These are phyloP conservation scores for Vaccinium vitisidaea DNA, from an alignment of 148 eudicot genomes.

Conservation along the genomic window DNA sequence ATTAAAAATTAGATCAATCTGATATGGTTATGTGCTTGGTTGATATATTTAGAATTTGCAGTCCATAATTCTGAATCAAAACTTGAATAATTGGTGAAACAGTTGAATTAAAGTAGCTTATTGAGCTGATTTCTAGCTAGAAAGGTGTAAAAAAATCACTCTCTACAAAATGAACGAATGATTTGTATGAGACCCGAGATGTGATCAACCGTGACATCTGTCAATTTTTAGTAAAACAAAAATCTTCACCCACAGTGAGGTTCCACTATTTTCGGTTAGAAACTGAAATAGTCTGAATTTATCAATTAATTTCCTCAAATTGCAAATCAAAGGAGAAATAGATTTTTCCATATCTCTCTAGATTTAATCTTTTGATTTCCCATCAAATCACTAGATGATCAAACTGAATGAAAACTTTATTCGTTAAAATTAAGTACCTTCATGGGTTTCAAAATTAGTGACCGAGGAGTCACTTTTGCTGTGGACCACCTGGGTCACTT, in stretches of 20 bases:
- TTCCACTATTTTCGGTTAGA: neutral
- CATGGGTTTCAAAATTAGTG: conserved; percentile 17
- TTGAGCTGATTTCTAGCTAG: neutral
- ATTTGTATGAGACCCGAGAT: no score
- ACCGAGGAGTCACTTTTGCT: conserved; percentile 5
- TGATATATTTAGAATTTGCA: neutral
- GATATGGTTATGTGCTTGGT: neutral
- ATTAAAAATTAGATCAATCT: neutral
- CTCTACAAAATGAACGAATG: no score
- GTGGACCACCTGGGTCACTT: neutral
- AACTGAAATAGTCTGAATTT: neutral
- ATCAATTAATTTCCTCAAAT: neutral
- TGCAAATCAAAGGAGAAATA: neutral
- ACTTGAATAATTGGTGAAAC: neutral
- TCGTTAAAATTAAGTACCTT: conserved; percentile 14
- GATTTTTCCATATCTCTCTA: neutral
- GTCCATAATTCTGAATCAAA: neutral
- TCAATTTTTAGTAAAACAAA: no score
- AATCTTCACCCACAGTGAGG: neutral
- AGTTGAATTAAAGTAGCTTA: no score
- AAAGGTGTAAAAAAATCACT: neutral
- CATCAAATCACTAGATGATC: neutral
- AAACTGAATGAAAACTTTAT: neutral
- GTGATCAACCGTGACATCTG: no score
- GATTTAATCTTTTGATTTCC: neutral